Evolutionary conservation across 2,329 filamentous ascomycete genomes (phyloP), one percentile per base, ranked within the genome.

Genomic region (Aureobasidium leucospermi): DNA sequence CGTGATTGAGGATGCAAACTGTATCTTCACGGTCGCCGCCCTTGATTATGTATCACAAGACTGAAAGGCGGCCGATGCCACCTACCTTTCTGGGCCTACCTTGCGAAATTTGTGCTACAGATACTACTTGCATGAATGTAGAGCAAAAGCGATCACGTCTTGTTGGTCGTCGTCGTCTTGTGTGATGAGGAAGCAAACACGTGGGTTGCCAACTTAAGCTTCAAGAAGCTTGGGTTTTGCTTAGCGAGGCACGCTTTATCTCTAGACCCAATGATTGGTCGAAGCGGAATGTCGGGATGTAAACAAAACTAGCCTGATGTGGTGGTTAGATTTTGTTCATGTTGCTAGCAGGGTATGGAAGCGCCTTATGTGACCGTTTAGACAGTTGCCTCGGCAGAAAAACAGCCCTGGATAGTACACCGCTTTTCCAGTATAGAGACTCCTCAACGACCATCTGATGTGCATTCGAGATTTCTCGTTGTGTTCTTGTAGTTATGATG

Each of bases 181-280:
- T 47, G 23, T 16, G 43, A 43, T 13, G 43, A 47, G 55, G 39
- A 47, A 23, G 34, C 13, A 13, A 16, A 31, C 51, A 56, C 55
- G 55, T 58, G 55, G 55, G 55, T 23, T 5, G n/a, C 7, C 32
- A 15, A n/a, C 11, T 23, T n/a, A 58, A 48, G 55, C 43, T 48
- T 58, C 55, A 31, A 39, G 8, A 58, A 58, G 55, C 55, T 28
- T 47, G 34, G 29, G 23, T 47, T 32, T 58, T 32, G 43, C 13
- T 46, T 46, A 57, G 52, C 52, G 52, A 57, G 31, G 13, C 52
- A 57, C 52, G 52, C 52, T 38, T 38, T 38, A 46, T 16, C 29
- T 31, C 36, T 5, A 31, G 9, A 38, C 2, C 38, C 1, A 16
- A 29, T 57, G 52, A 57, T 57, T 57, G 52, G 52, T 38, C 41